These are phyloP conservation scores for Lactarius indigo DNA, from an alignment of 768 basidiomycete species.

Conservation along the genomic window DNA sequence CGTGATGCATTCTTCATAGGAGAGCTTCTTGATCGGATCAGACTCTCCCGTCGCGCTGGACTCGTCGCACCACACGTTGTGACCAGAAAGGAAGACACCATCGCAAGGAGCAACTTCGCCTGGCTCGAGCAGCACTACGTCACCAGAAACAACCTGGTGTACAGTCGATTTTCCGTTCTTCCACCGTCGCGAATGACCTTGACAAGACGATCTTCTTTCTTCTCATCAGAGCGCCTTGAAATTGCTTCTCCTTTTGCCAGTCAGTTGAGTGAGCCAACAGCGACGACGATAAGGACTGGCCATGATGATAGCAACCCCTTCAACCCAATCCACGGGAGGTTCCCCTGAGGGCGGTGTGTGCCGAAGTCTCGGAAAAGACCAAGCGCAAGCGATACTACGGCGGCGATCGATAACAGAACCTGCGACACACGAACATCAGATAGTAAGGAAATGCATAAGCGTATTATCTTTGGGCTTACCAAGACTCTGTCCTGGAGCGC, in stretches of 20 bases:
- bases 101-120: slow-evolving; percentile 97
- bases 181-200: slow-evolving; percentile 49
- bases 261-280: slow-evolving; percentile 62
- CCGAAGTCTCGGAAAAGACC: slow-evolving; percentile 97
- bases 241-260: slow-evolving; percentile 98
- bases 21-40: slow-evolving; percentile 85
- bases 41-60: slow-evolving; percentile 96
- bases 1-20: slow-evolving; percentile 73
- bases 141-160: slow-evolving; percentile 90
- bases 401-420: slow-evolving; percentile 86
- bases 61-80: slow-evolving; percentile 95
- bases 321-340: slow-evolving; percentile 96
- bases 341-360: slow-evolving; percentile 51
- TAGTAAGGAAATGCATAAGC: slow-evolving; percentile 6
- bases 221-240: slow-evolving; percentile 88
- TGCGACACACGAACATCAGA: slow-evolving; percentile 44
- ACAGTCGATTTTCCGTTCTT: slow-evolving; percentile 31
- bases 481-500: slow-evolving; percentile 62
- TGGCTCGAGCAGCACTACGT: slow-evolving; percentile 87
- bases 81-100: slow-evolving; percentile 88
- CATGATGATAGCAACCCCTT: slow-evolving; percentile 31
- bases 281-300: too few species aligned
- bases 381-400: slow-evolving; percentile 86
- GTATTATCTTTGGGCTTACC: slow-evolving; percentile 36
- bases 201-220: slow-evolving; percentile 90